Percentiles rank a stretch among this genome's conserved stretches.
Evolutionary conservation across 2,329 filamentous ascomycete species (phyloP).

Genomic region (Pseudogymnoascus destructans): DNA sequence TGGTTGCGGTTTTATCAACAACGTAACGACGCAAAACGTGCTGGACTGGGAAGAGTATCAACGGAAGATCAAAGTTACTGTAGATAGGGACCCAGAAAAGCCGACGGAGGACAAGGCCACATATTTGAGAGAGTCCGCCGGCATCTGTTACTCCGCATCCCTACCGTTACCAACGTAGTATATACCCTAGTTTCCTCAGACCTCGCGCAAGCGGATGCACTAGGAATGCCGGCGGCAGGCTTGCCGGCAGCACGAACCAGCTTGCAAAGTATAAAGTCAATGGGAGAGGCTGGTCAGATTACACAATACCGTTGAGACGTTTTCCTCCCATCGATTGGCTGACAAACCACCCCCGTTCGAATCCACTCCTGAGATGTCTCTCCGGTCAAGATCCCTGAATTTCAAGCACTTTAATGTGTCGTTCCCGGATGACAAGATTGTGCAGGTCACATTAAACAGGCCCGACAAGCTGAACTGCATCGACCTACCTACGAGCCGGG

Average conservation of each 20-base stretch:
- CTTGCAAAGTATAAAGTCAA: slow-evolving; percentile 9
- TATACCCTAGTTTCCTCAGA: neutral
- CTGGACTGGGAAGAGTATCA: neutral
- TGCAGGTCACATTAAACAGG: slow-evolving; percentile 46
- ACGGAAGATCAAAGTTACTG: neutral
- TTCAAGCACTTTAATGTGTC: slow-evolving; percentile 25
- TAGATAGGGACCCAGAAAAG: neutral
- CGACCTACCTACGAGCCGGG: slow-evolving; percentile 23
- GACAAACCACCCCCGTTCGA: neutral
- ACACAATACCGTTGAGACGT: neutral
- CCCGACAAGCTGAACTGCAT: slow-evolving; percentile 45
- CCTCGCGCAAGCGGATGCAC: neutral
- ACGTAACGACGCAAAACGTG: neutral
- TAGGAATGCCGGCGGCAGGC: neutral
- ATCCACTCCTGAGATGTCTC: neutral
- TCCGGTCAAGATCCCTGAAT: slow-evolving; percentile 9
- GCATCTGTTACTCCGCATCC: neutral
- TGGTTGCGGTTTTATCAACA: neutral
- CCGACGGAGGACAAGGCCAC: neutral
- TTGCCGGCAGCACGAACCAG: neutral
- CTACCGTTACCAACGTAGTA: neutral
- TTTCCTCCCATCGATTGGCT: neutral
- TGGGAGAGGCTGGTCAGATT: neutral
- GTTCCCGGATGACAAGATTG: slow-evolving; percentile 39
- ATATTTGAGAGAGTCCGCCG: neutral